Evolutionary conservation across 305 asterid genomes (phyloP), one percentile per base, ranked within the genome.

Genomic region (Solanum hybrid): DNA sequence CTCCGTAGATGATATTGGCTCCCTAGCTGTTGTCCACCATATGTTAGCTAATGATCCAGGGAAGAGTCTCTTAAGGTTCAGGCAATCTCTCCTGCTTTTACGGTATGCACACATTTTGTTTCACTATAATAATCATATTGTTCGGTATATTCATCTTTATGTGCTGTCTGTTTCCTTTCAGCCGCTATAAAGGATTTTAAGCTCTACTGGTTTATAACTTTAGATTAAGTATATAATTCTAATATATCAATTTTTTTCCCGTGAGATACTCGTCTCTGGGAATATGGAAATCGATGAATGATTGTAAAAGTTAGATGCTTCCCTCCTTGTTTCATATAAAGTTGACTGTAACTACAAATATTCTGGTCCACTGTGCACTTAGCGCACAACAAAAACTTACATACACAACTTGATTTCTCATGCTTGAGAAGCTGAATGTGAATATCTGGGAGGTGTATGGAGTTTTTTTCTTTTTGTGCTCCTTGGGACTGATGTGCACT

Each of bases 11-110:
- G 99, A 98, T 93, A 93, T 97, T 90, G 99, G 99, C 82, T 97
- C 99, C 84, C 90, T 98, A 36, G 98, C 98, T 70, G 98, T 98
- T 89, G 98, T 97, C 24, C 99, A 98, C 77, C 99, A 98, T 90
- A 96, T 98, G 99, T 90, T 98, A 94, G 92, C 93, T 86, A 95
- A 91, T 91, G 98, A 95, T 89, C 98, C 97, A 1, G 96, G 96
- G 88, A 96, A 94, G 92, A 96, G 99, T 93, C 95, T 95, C 79
- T 90, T 95, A 90, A 91, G 95, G 90, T 97, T 97, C 91, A 92
- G 99, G 78, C 98, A 97, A 90, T 96, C 98, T 91, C 97, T 97
- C 89, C 95, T 97, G 78, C 96, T 97, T 78, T 89, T 96, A 79
- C 89, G 98, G 99, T 95, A 68, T 90, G 93, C 36, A 27, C 10